Evolutionary conservation across 2,329 filamentous ascomycete genomes (phyloP).

Genomic region (Cercospora sp.): DNA sequence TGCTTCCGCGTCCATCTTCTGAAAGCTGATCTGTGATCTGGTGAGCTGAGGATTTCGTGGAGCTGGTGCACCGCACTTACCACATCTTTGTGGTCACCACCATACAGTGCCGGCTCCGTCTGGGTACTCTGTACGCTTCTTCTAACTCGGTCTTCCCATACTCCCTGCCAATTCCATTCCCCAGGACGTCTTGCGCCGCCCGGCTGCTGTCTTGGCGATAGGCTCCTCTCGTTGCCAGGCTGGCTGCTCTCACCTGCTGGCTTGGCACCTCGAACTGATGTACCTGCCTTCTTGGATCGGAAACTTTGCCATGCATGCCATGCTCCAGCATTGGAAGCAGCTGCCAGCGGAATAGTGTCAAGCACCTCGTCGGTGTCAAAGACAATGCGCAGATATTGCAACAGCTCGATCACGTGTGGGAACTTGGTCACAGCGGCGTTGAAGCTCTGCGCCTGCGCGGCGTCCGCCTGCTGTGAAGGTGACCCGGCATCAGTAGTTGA

Average conservation of each 20-base stretch:
- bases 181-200: slow-evolving; percentile 63
- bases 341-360: slow-evolving; percentile 75
- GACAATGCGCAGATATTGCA: slow-evolving; percentile 77
- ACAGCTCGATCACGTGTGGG: slow-evolving; percentile 54
- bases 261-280: slow-evolving; percentile 19
- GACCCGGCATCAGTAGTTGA: slow-evolving; percentile 10
- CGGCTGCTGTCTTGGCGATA: slow-evolving; percentile 37
- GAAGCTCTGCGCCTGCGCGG: neutral
- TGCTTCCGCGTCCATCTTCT: slow-evolving; percentile 32
- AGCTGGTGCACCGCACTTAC: slow-evolving; percentile 50
- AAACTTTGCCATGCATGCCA: slow-evolving; percentile 91
- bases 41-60: neutral
- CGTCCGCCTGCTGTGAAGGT: slow-evolving; percentile 7
- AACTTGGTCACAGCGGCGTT: neutral
- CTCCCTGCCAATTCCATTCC: slow-evolving; percentile 97
- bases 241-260: slow-evolving; percentile 17
- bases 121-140: slow-evolving; percentile 74
- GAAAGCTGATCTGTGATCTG: slow-evolving; percentile 34
- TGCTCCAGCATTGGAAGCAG: slow-evolving; percentile 84
- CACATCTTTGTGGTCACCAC: slow-evolving; percentile 67
- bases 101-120: slow-evolving; percentile 77
- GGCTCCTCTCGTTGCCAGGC: slow-evolving; percentile 25
- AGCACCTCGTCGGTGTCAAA: slow-evolving; percentile 78
- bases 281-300: slow-evolving; percentile 48
- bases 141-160: slow-evolving; percentile 88